Base-by-base conservation (phyloP, 495 filamentous ascomycete species). In the Penicillium longicatenatum region DNA sequence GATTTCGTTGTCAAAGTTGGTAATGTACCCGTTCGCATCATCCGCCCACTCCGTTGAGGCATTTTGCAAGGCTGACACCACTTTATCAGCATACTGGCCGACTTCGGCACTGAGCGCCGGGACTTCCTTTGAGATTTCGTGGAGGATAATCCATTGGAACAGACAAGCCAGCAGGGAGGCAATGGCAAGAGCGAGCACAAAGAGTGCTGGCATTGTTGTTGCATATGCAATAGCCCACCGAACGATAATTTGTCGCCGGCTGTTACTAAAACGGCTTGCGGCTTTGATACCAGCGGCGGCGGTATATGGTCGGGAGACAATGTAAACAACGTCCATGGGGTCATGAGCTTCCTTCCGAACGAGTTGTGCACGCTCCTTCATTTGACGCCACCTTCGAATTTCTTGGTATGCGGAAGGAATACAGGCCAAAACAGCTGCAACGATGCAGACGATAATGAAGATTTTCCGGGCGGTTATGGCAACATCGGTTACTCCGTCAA, bases 211-310 rank as follows among this genome's bases (percentile, higher is more conserved):
- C 0, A 88, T 69, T 5, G 93, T 89, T 1, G 94, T 98, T 16
- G 82, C 83, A 68, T 98, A 98, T 16, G 93, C 89, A 50, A 96
- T 77, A 31, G 84, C 83, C 94, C 94, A 98, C 29, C 94, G 85
- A 2, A 85, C 80, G 11, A 95, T 75, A 17, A 87, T 82, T 62
- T 90, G 87, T 26, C 83, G 80, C 56, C 86, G 88, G 41, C 80
- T 81, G 48, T 82, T 83, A 55, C 78, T 82, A 72, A 93, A 88
- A n/a, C 74, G 76, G 14, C 79, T 78, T n/a, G 91, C 86, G 14
- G 88, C 63, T 73, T 84, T 87, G 66, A 96, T 83, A 29, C 94
- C 94, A 7, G 79, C 65, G 6, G 81, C 79, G 2, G 89, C 80
- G 0, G 90, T 88, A 58, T 86, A 83, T 6, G 93, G 92, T 4